Conservation (phyloP, 2,329 filamentous ascomycete species). For the Sphaerulina vaccinii region DNA sequence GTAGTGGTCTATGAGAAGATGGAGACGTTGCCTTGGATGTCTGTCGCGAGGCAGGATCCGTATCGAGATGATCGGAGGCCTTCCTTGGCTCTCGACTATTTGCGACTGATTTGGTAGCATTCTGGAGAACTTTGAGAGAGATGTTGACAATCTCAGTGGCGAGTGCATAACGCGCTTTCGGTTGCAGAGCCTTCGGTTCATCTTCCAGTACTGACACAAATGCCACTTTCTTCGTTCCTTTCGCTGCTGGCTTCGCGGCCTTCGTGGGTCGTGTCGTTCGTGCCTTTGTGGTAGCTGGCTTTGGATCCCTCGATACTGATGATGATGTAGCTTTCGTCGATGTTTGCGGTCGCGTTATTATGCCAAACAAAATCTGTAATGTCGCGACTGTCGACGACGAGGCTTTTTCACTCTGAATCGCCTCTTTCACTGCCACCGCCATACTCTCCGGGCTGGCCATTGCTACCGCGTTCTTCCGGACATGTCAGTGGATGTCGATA, state of each 20-base stretch:
- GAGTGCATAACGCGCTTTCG: constrained; percentile 63
- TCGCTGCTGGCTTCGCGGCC: constrained; percentile 11
- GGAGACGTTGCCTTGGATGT: background rate
- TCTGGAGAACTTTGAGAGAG: constrained; percentile 66
- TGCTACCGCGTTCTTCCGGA: background rate
- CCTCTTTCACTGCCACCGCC: constrained; percentile 23
- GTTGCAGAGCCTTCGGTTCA: constrained; percentile 42
- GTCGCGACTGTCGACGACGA: constrained; percentile 28
- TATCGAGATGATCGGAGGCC: background rate
- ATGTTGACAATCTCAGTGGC: constrained; percentile 73
- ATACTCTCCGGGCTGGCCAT: constrained; percentile 22
- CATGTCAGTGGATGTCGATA: background rate
- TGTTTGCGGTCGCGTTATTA: constrained; percentile 17
- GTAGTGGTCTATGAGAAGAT: constrained; percentile 31
- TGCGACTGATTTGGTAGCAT: constrained; percentile 56
- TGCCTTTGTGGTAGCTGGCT: background rate
- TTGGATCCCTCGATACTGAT: constrained; percentile 1
- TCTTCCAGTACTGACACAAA: constrained; percentile 42
- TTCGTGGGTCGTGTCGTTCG: constrained; percentile 1
- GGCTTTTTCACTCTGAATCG: constrained; percentile 23
- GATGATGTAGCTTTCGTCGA: constrained; percentile 8
- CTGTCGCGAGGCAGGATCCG: background rate
- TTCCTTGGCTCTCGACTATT: background rate
- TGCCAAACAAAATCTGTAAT: constrained; percentile 29
- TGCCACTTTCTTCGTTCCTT: constrained; percentile 17